Conservation (phyloP, 2,329 filamentous ascomycete genomes). For the Talaromyces sp. region DNA sequence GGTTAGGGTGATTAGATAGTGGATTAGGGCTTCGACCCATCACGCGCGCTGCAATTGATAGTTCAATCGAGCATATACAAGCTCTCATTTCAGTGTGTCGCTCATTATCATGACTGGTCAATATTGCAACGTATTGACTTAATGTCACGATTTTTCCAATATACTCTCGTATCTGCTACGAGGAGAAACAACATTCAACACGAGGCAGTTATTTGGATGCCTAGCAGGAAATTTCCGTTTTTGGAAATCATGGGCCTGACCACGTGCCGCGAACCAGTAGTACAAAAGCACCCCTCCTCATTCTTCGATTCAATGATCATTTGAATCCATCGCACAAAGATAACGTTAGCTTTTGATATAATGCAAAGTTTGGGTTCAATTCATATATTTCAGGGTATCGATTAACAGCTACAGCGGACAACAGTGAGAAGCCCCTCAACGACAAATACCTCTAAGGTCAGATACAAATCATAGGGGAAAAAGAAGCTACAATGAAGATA, state of each 20-base stretch:
- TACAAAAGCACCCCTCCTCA: not conserved
- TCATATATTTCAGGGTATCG: not conserved
- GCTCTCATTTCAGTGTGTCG: not conserved
- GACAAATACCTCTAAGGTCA: not conserved
- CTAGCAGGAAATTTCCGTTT: not conserved
- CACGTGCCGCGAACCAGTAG: conserved; percentile 3
- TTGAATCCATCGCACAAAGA: not conserved
- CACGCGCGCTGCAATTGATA: not conserved
- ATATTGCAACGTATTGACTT: not conserved
- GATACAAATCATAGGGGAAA: not conserved
- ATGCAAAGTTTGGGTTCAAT: not conserved
- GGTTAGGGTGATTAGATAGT: not conserved
- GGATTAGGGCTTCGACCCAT: not conserved
- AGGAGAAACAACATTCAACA: not conserved
- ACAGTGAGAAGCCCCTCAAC: not conserved
- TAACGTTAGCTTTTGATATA: not conserved
- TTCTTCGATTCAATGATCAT: not conserved
- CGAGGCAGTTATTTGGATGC: not conserved
- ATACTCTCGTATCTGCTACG: not conserved
- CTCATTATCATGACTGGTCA: not conserved
- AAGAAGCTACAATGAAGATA: conserved; percentile 33
- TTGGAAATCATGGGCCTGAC: not conserved
- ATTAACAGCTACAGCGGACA: not conserved
- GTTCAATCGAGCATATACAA: not conserved
- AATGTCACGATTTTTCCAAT: not conserved